These are phyloP conservation scores for Sextonia rubra DNA, from an alignment of 164 flowering plant species.

Conservation along the genomic window DNA sequence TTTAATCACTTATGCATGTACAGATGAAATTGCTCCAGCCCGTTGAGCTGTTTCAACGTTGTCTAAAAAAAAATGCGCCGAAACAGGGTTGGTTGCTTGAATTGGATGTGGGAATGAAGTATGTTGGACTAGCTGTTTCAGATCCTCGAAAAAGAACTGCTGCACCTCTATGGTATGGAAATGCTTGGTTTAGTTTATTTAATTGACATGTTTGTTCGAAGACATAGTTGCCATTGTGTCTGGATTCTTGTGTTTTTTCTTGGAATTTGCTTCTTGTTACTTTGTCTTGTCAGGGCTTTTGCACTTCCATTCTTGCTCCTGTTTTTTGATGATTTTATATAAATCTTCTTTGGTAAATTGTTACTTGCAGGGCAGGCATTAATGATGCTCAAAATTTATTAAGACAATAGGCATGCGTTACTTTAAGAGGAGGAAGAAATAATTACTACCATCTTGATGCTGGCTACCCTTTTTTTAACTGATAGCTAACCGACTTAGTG, in stretches of 20 bases:
- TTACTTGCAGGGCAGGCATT: not conserved
- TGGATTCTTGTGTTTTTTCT: not conserved
- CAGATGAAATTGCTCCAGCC: slow-evolving; percentile 72
- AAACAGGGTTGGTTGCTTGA: slow-evolving; percentile 62
- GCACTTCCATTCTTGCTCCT: not conserved
- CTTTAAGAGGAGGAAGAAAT: not conserved
- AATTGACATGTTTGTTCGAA: not conserved
- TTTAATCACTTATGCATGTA: not conserved
- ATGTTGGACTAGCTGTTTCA: slow-evolving; percentile 79
- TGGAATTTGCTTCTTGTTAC: not conserved
- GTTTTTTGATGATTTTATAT: not conserved
- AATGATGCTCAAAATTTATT: not conserved
- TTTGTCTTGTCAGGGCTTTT: not conserved
- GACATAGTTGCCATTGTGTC: not conserved
- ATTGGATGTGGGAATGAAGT: slow-evolving; percentile 82
- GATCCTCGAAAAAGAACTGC: slow-evolving; percentile 56
- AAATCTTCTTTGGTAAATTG: not conserved
- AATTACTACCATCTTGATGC: no score
- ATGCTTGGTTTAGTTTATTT: not conserved
- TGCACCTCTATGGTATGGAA: slow-evolving; percentile 56
- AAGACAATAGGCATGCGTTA: not conserved
- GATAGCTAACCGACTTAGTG: no score
- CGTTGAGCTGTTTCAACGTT: slow-evolving; percentile 39
- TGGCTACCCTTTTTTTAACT: no score
- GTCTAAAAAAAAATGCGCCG: slow-evolving; percentile 29